Evolutionary conservation across 495 filamentous ascomycete species (phyloP).

Genomic region (Hypoxylon subgilvum): DNA sequence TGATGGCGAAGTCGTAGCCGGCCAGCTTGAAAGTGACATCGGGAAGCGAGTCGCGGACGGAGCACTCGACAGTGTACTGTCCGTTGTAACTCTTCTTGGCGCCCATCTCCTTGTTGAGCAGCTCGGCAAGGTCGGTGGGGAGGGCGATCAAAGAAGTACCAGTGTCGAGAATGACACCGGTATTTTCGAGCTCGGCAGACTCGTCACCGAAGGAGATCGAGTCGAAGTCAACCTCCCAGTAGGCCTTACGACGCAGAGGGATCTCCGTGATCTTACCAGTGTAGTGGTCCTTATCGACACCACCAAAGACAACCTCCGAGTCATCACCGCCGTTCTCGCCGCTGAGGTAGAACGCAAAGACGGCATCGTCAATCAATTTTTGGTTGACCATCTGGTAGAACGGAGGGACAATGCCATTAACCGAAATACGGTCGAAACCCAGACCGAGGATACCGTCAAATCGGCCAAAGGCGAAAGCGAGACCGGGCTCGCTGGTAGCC

Average conservation of each 20-base stretch:
- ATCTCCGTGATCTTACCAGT: slow-evolving; percentile 89
- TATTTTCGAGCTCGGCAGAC: slow-evolving; percentile 86
- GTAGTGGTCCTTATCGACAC: slow-evolving; percentile 85
- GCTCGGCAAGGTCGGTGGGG: slow-evolving; percentile 89
- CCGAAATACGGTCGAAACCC: slow-evolving; percentile 92
- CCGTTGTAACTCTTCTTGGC: slow-evolving; percentile 96
- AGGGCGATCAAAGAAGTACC: slow-evolving; percentile 98
- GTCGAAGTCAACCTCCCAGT: slow-evolving; percentile 99
- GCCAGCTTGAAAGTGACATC: slow-evolving; percentile 86
- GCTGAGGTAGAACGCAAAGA: slow-evolving; percentile 96
- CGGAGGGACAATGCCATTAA: slow-evolving; percentile 91
- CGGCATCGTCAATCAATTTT: slow-evolving; percentile 83
- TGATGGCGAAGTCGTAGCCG: slow-evolving; percentile 90
- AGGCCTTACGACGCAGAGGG: slow-evolving; percentile 95
- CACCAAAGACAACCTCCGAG: slow-evolving; percentile 91
- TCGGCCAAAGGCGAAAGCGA: slow-evolving; percentile 96
- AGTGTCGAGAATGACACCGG: slow-evolving; percentile 96
- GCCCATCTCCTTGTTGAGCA: slow-evolving; percentile 96
- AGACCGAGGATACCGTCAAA: slow-evolving; percentile 98
- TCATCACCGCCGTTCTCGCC: slow-evolving; percentile 71
- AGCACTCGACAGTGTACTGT: slow-evolving; percentile 92
- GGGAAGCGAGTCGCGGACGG: slow-evolving; percentile 78
- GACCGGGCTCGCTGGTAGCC: slow-evolving; percentile 89
- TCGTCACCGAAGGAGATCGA: slow-evolving; percentile 84
- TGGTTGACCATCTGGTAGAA: slow-evolving; percentile 97